These are phyloP conservation scores for Zelopaecilomyces penicillatus DNA, from an alignment of 2,329 filamentous ascomycete species.

Conservation along the genomic window DNA sequence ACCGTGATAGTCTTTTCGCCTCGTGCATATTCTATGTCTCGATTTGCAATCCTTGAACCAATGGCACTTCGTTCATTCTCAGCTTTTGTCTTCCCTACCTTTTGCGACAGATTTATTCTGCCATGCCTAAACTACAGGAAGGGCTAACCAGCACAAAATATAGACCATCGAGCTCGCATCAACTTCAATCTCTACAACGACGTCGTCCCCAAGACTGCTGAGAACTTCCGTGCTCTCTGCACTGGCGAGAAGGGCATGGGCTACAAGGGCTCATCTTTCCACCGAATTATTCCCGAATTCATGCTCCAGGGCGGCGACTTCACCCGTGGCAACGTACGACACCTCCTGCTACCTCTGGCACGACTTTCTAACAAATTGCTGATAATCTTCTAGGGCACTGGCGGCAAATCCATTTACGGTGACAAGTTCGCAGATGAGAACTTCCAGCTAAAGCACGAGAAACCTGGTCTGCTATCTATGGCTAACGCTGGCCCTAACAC, in stretches of 20 bases:
- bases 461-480: constrained; percentile 81
- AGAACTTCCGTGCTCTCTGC: constrained; percentile 82
- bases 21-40: too few relatives aligned
- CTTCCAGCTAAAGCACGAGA: constrained; percentile 67
- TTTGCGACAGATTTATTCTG: too few relatives aligned
- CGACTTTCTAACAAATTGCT: constrained; percentile 8
- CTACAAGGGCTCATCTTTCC: constrained; percentile 77
- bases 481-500: constrained; percentile 95
- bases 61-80: too few relatives aligned
- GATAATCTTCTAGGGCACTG: constrained; percentile 57
- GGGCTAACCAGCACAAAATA: too few relatives aligned
- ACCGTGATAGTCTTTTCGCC: not conserved
- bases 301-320: constrained; percentile 97
- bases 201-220: constrained; percentile 76
- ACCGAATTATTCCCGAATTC: constrained; percentile 87
- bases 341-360: not conserved
- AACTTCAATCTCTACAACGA: constrained; percentile 83
- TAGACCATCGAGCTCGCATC: constrained; percentile 53
- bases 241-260: constrained; percentile 73
- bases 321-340: constrained; percentile 78
- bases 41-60: too few relatives aligned
- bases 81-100: too few relatives aligned
- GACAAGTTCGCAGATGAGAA: constrained; percentile 94
- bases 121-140: too few relatives aligned
- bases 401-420: constrained; percentile 90